Conservation (phyloP, 2,329 filamentous ascomycete genomes). For the Nakataea oryzae region DNA sequence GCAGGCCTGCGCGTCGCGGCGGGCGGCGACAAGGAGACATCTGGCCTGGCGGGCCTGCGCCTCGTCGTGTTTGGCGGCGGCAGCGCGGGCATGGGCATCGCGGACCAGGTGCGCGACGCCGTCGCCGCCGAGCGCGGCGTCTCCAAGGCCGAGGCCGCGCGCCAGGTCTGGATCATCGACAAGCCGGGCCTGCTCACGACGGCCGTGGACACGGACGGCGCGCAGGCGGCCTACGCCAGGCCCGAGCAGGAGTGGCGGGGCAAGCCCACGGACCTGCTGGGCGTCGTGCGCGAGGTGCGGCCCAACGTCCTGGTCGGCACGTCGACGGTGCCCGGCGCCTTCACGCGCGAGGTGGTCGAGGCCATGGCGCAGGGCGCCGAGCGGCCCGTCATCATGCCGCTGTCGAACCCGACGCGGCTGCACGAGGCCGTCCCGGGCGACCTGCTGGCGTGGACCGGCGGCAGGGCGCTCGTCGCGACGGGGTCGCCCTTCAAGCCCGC, state of each 20-base stretch:
- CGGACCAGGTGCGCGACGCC: constrained; percentile 72
- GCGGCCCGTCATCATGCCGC: constrained; percentile 67
- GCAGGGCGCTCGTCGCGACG: constrained; percentile 69
- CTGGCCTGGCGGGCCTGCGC: constrained; percentile 50
- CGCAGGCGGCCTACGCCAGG: constrained; percentile 58
- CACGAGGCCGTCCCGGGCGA: constrained; percentile 75
- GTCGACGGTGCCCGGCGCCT: constrained; percentile 65
- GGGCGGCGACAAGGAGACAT: constrained; percentile 18
- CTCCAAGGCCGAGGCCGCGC: constrained; percentile 60
- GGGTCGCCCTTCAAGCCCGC: constrained; percentile 76
- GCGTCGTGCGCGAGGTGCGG: constrained; percentile 58
- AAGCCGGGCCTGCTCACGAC: constrained; percentile 67
- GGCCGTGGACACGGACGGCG: constrained; percentile 32
- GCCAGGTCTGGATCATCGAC: constrained; percentile 78
- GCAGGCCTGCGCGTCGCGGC: constrained; percentile 61
- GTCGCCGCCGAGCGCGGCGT: constrained; percentile 60
- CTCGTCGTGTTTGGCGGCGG: constrained; percentile 73
- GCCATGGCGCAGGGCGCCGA: constrained; percentile 68
- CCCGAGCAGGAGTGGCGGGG: constrained; percentile 53
- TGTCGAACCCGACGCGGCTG: constrained; percentile 76
- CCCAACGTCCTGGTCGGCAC: constrained; percentile 80
- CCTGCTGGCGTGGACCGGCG: constrained; percentile 67
- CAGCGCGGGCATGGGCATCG: constrained; percentile 75
- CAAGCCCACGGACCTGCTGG: constrained; percentile 47
- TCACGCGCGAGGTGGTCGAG: constrained; percentile 62